Base-by-base conservation (phyloP, 108 stramenopile genomes). In the Nannochloropsis salina region DNA sequence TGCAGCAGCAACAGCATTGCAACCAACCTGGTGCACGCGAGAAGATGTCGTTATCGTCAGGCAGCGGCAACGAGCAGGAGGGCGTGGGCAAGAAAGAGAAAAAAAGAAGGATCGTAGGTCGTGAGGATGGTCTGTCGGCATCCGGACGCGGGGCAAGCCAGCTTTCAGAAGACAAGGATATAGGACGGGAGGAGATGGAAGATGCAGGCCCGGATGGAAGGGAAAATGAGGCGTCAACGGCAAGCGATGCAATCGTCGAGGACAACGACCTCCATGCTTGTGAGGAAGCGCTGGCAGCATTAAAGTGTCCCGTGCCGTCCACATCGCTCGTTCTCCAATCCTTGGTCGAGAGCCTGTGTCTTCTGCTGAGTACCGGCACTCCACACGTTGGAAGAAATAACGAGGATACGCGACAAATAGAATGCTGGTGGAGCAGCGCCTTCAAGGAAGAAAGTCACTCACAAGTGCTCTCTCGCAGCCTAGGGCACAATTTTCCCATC, bases 341-440 rank as follows among this genome's bases (percentile, higher is more conserved):
- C 15, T n/a, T 74, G 61, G 61, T 74, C 20, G 61, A 74, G n/a
- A 74, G 61, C 61, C 61, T 74, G 20, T 74, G 61, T n/a, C 61
- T 74, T n/a, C 61, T 74, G 20, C 61, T 74, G 15, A n/a, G 61
- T 15, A 74, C 20, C 61, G n/a, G 61, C 61, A 74, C 31, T 31
- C 31, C 31, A 31, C 31, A 31, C 31, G 31, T 31, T 31, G 31
- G 31, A 31, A 31, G 31, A 31, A 31, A 31, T 1, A 31, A 31
- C 0, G 31, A 31, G 31, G 31, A 31, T 31, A 31, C 31, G 31
- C 31, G 31, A 31, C 31, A 31, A 31, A 31, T 31, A 1, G 31
- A 31, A 31, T 31, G 31, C 31, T 31, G 31, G 31, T 31, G 31
- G 31, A 31, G 31, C 31, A 31, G 31, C 31, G 31, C 31, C 31